Evolutionary conservation across 176 grass and related monocot species (phyloP), one percentile per base, ranked within the genome.

Genomic region (Carex myosuroides): DNA sequence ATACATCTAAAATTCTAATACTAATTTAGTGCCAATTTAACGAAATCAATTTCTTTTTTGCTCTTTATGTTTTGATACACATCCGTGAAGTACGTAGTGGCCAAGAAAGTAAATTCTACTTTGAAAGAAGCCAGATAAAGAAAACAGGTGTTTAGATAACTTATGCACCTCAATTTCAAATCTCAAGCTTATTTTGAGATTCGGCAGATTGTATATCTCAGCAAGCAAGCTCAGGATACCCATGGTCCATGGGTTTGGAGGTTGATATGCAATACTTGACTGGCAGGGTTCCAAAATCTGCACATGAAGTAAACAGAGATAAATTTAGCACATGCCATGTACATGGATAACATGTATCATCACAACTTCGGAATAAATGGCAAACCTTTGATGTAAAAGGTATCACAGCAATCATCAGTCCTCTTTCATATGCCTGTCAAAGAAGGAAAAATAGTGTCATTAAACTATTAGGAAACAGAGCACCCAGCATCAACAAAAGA

Each of bases 241-340:
- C 95, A 98, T 93, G 32, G 95, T 98, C 95, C 95, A 98, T 16
- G 95, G 95, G 87, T 98, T 98, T 73, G 95, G 95, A 84, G 95
- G 95, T 62, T 82, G 95, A 88, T 98, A 98, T 42, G 95, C 95
- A 89, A 93, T 84, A 85, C 95, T 98, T 71, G 91, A 94, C 22
- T 91, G 90, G 69, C 92, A 98, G 72, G 95, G 92, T 90, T 98
- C 92, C 75, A 98, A 86, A 91, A 94, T 89, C 95, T 98, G 88
- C 64, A 90, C 83, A 85, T 87, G 10, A 89, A 57, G 13, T 64
- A 53, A 64, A 13, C 18, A 14, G 16, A 84, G 60, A 87, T 58
- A 22, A 2, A 84, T 33, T 7, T 13, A 83, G 86, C 26, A 73
- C 69, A 71, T 24, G 35, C 65, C 10, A 87, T 57, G 67, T 81